Evolutionary conservation across 2,329 filamentous ascomycete genomes (phyloP), one percentile per base, ranked within the genome.

Genomic region (Scytalidium sp.): DNA sequence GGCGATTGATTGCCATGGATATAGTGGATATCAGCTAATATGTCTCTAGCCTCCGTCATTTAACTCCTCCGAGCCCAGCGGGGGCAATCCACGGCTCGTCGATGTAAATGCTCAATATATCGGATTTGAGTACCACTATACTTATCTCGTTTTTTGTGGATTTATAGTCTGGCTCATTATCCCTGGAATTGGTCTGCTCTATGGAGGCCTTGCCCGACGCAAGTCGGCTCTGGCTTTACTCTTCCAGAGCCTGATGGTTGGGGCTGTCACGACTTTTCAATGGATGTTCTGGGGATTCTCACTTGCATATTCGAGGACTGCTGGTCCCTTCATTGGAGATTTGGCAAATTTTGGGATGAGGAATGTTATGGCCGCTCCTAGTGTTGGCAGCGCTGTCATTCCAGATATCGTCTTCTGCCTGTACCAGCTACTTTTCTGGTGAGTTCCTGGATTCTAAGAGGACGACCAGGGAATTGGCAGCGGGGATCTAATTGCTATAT

Each of bases 141-240:
- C 75, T 36, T 86, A 83, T 60, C 71, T 82, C 43, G 64, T 80
- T 48, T 71, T 82, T 57, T 83, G 80, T 62, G 72, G 70, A 13
- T 82, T 79, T 64, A 72, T 86, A 47, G 82, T 85, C 47, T 86
- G 80, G 76, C 66, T 85, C 45, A 87, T 87, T 61, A 83, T 85
- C 50, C 83, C 83, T 0, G 83, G 82, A 19, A 82, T 87, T 56
- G 83, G 82, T 43, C 72, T 87, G 7, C 69, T 87, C 1, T 86
- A 87, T 65, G 78, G 80, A 50, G 83, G 83, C 47, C 74, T 87
- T 22, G 76, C 81, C 4, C 75, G 81, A 27, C 72, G 81, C 55
- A 86, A 85, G 67, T 83, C 80, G 13, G 78, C 81, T 5, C 69
- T 86, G 22, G 69, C 81, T 3, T 69, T 86, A 44, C 70, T 87